Evolutionary conservation across 352 stramenopile genomes (phyloP).

Genomic region (Sclerospora graminicola): DNA sequence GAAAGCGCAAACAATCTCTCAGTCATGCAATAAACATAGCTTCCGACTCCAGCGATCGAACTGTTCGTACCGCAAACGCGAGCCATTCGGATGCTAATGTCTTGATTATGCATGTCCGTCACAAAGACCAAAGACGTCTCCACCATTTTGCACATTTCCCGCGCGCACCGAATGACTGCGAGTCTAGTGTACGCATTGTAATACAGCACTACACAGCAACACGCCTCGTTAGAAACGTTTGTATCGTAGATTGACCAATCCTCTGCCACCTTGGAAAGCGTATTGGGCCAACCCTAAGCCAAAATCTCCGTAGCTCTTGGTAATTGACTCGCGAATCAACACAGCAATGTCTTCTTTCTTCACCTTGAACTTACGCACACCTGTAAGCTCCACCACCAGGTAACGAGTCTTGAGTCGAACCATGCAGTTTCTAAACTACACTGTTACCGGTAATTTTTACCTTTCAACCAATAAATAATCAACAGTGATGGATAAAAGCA

Average conservation of each 20-base stretch:
- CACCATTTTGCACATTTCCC: constrained; percentile 62
- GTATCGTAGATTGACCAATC: background rate
- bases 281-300: constrained; percentile 56
- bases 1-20: constrained; percentile 1
- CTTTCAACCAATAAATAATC: background rate
- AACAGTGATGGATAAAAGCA: constrained; percentile 9
- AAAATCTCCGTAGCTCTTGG: constrained; percentile 58
- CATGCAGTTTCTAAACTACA: constrained; percentile 19
- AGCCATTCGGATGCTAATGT: constrained; percentile 49
- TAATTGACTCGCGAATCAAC: constrained; percentile 54
- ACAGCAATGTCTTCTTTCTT: constrained; percentile 48
- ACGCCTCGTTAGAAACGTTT: background rate
- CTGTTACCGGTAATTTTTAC: too few relatives aligned
- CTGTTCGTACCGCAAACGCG: constrained; percentile 49
- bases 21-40: background rate
- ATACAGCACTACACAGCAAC: constrained; percentile 39
- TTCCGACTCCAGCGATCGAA: background rate
- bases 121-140: constrained; percentile 69
- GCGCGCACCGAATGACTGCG: constrained; percentile 48
- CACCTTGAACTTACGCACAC: constrained; percentile 30
- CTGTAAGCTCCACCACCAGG: constrained; percentile 49
- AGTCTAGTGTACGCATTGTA: constrained; percentile 44
- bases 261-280: constrained; percentile 56
- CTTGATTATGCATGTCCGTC: constrained; percentile 45
- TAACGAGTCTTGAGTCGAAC: constrained; percentile 75